Conservation (phyloP, 192 early-diverging fungal species). For the Podila epicladia region DNA sequence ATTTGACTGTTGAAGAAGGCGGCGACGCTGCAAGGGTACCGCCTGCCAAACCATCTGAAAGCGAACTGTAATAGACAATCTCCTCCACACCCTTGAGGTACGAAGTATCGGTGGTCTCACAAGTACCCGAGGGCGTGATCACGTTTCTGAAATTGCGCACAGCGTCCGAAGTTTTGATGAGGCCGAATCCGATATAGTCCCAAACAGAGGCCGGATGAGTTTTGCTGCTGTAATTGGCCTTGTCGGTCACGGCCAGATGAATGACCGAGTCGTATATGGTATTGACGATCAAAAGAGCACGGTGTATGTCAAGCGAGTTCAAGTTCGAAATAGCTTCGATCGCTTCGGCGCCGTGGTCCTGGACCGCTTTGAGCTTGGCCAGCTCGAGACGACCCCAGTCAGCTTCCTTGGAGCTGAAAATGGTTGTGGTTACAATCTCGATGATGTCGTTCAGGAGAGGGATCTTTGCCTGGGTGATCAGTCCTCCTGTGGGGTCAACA, state of each 20-base stretch:
- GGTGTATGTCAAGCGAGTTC: conserved; percentile 9
- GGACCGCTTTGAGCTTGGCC: conserved; percentile 24
- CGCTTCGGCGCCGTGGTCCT: conserved; percentile 24
- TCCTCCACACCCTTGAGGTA: conserved; percentile 46
- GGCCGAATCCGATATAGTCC: conserved; percentile 33
- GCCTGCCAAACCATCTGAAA: conserved; percentile 33
- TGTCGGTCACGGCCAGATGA: conserved; percentile 21
- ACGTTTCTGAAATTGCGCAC: conserved; percentile 24
- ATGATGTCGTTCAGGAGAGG: conserved; percentile 37
- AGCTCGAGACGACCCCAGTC: conserved; percentile 40
- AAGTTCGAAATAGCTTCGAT: conserved; percentile 11
- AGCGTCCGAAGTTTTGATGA: conserved; percentile 41
- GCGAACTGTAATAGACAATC: conserved; percentile 35
- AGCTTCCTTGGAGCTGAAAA: conserved; percentile 12
- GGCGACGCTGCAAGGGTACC: conserved; percentile 26
- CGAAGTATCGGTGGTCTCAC: conserved; percentile 42
- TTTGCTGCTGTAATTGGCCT: conserved; percentile 12
- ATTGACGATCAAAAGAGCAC: conserved; percentile 18
- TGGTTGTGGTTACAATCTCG: conserved; percentile 25
- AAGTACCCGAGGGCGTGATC: conserved; percentile 15
- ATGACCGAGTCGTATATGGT: conserved; percentile 41
- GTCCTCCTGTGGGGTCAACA: not conserved
- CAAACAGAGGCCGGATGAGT: not conserved
- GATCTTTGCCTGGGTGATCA: conserved; percentile 7
- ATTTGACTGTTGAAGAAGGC: conserved; percentile 12